phyloP scores from a whole-genome alignment of 768 basidiomycete genomes.

The Mycena vitilis region DNA sequence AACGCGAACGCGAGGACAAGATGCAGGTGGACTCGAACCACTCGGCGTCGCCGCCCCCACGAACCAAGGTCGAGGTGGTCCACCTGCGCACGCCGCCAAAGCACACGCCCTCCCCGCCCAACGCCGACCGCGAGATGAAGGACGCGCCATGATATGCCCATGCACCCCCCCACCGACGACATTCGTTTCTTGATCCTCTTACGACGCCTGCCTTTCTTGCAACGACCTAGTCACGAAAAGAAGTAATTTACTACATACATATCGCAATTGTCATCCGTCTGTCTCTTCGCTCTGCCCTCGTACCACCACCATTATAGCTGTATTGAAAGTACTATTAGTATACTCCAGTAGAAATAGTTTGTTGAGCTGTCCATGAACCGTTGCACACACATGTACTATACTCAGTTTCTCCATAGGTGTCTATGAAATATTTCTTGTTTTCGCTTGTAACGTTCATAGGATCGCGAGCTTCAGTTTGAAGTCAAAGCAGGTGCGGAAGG shows the following conservation, averaged over 20 bases:
- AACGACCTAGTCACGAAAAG: constrained; percentile 26
- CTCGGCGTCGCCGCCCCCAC: constrained; percentile 63
- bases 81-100: constrained; percentile 67
- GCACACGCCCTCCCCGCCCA: constrained; percentile 66
- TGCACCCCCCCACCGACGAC: not conserved
- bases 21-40: constrained; percentile 66
- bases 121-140: constrained; percentile 51
- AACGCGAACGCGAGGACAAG: constrained; percentile 62
- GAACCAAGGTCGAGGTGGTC: constrained; percentile 66
- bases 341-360: constrained; percentile 31
- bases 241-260: constrained; percentile 30
- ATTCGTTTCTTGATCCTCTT: constrained; percentile 9
- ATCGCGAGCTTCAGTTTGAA: too few species aligned
- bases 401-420: constrained; percentile 16
- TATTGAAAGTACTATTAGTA: constrained; percentile 35
- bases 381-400: constrained; percentile 31
- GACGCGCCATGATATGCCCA: constrained; percentile 24
- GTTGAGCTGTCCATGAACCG: constrained; percentile 18
- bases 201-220: constrained; percentile 21
- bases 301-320: constrained; percentile 22
- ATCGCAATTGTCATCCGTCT: constrained; percentile 10
- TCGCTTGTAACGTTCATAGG: too few species aligned
- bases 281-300: not conserved
- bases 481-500: too few species aligned
- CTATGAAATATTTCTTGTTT: constrained; percentile 21